Conservation (phyloP, 228 moss, liverwort and hornwort species). For the Sphagnum magellanicum region DNA sequence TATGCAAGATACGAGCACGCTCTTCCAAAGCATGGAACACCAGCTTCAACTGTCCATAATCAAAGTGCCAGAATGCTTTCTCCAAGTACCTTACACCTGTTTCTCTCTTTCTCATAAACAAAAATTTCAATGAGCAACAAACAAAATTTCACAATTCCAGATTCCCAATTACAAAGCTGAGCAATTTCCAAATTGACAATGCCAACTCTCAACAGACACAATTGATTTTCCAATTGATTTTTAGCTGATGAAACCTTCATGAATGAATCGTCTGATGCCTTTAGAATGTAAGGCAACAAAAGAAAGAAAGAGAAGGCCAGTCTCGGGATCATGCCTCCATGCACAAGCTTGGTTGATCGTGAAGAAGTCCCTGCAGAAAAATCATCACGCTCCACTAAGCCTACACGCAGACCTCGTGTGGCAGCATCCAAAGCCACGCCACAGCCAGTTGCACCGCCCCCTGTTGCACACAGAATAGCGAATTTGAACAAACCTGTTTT, state of each 20-base stretch:
- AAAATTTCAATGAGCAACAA: neutral
- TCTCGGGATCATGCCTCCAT: conserved; percentile 43
- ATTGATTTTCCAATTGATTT: too few relatives aligned
- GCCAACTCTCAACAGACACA: too few relatives aligned
- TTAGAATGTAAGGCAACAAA: neutral
- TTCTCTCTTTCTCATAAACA: conserved; percentile 4
- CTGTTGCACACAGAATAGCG: conserved; percentile 4
- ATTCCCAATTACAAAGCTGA: neutral
- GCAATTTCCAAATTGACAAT: too few relatives aligned
- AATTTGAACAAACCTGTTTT: too few relatives aligned
- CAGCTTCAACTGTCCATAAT: conserved; percentile 89
- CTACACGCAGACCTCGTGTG: conserved; percentile 85
- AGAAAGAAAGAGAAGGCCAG: neutral
- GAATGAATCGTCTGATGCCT: too few relatives aligned
- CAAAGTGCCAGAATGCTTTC: conserved; percentile 90
- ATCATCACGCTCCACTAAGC: conserved; percentile 93
- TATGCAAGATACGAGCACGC: conserved; percentile 73
- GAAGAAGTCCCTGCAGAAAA: conserved; percentile 90
- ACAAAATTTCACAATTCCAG: neutral
- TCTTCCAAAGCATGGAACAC: conserved; percentile 93
- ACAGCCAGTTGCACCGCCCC: conserved; percentile 93
- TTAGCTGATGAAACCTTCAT: too few relatives aligned
- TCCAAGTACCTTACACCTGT: conserved; percentile 88
- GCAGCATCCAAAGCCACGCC: conserved; percentile 95
- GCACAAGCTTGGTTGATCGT: conserved; percentile 94